Base-by-base conservation (phyloP, 2,329 filamentous ascomycete species). In the Phaeoacremonium minimum region DNA sequence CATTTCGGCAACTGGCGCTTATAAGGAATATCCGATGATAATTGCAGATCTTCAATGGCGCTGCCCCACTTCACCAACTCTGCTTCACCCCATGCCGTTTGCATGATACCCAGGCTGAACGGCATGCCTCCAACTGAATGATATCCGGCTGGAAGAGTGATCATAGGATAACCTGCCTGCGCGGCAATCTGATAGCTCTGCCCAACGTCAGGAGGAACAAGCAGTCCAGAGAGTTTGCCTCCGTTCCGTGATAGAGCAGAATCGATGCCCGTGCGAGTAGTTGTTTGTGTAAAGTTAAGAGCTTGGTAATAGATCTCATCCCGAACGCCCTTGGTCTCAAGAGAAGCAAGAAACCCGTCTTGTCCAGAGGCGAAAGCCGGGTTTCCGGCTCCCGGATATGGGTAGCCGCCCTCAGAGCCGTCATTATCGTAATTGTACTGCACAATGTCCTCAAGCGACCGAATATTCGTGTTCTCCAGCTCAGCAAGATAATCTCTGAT, bases 121-220 rank as follows among this genome's bases (percentile, higher is more conserved):
- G 77, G 77, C 73, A 83, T 80, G 6, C 76, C 75, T 4, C 69
- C 72, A 11, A 53, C 59, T 7, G 57, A 46, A 45, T 73, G 66
- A 6, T 77, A 61, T 2, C 80, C 80, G 1, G 71, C 79, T 0
- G 85, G 85, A 2, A 89, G 53, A 0, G 83, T 86, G 34, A 88
- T 67, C 51, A 85, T 71, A 0, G 84, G 85, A 51, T 88, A 89
- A 0, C 84, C 83, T 5, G 85, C 85, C 58, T 88, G 83, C 0
- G 85, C 85, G 1, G 83, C 80, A 41, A 86, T 75, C 57, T 86
- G 78, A 43, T 78, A 78, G 4, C 75, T 75, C 54, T 85, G 80
- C 0, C 73, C 83, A 4, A 83, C 79, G 49, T 84, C 77, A 0
- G 82, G 69, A 5, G 84, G 84, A 0, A 86, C 80, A 2, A 90